Conservation (phyloP, 1,284 basidiomycete species). For the Ceratobasidium papillatum region DNA sequence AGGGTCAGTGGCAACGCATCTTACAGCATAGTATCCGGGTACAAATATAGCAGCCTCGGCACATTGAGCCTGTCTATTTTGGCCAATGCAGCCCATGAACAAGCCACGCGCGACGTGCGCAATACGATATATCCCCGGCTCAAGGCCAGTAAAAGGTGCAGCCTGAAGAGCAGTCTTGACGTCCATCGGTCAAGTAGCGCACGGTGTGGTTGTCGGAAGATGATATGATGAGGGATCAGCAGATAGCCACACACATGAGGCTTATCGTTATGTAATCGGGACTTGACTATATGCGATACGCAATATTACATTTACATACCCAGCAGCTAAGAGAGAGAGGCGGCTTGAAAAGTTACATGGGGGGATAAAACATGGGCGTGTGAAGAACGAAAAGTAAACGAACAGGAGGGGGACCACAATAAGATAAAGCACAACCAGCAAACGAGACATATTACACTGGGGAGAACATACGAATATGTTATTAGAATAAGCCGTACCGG, state of each 20-base stretch:
- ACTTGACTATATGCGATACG: neutral
- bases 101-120: neutral
- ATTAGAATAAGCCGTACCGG: neutral
- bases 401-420: neutral
- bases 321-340: neutral
- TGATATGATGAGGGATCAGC: neutral
- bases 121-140: constrained; percentile 24
- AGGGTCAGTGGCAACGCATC: neutral
- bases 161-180: neutral
- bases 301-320: neutral
- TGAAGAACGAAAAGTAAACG: neutral
- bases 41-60: neutral
- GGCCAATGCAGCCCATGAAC: neutral
- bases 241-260: neutral
- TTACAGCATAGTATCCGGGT: neutral
- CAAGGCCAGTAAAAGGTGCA: neutral
- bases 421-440: neutral
- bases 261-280: neutral
- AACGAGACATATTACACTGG: neutral
- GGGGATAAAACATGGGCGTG: neutral
- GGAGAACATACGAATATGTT: neutral
- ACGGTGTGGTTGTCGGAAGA: neutral
- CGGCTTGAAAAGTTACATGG: neutral
- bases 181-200: neutral
- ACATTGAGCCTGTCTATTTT: neutral